A percentile compares a stretch with the other conserved stretches of the same genome.
phyloP scores from a whole-genome alignment of 192 early-diverging fungal species.

The Ambispora gerdemannii region DNA sequence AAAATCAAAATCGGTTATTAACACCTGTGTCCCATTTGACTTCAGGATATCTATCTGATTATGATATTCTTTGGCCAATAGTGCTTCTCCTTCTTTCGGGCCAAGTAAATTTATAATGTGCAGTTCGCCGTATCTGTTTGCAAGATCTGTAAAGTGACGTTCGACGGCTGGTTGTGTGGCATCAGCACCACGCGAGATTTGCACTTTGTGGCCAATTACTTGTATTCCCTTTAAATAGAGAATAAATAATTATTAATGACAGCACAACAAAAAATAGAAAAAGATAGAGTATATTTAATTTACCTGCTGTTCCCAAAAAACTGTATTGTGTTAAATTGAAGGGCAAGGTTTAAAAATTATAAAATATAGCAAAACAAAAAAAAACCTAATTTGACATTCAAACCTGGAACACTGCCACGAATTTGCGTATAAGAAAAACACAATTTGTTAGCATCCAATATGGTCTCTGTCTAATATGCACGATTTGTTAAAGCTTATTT shows the following conservation, averaged over 20 bases:
- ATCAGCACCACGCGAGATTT: slow-evolving; percentile 74
- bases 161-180: slow-evolving; percentile 82
- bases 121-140: slow-evolving; percentile 69
- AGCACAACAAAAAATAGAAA: background rate
- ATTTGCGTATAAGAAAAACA: slow-evolving; percentile 80
- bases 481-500: no score
- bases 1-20: slow-evolving; percentile 80
- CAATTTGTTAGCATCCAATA: slow-evolving; percentile 55
- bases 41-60: slow-evolving; percentile 46
- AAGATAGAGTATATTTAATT: background rate
- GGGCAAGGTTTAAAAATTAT: background rate
- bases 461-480: slow-evolving; percentile 76
- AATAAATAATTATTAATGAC: background rate
- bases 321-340: slow-evolving; percentile 29
- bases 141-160: slow-evolving; percentile 70
- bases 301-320: slow-evolving; percentile 93
- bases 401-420: slow-evolving; percentile 78
- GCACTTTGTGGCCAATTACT: slow-evolving; percentile 77
- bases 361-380: background rate
- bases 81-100: slow-evolving; percentile 66
- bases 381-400: background rate
- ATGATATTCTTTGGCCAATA: slow-evolving; percentile 67
- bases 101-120: slow-evolving; percentile 79
- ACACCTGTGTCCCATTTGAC: slow-evolving; percentile 33
- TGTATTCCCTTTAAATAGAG: slow-evolving; percentile 61